Conservation (phyloP, 768 basidiomycete genomes). For the Lyophyllum semitale region DNA sequence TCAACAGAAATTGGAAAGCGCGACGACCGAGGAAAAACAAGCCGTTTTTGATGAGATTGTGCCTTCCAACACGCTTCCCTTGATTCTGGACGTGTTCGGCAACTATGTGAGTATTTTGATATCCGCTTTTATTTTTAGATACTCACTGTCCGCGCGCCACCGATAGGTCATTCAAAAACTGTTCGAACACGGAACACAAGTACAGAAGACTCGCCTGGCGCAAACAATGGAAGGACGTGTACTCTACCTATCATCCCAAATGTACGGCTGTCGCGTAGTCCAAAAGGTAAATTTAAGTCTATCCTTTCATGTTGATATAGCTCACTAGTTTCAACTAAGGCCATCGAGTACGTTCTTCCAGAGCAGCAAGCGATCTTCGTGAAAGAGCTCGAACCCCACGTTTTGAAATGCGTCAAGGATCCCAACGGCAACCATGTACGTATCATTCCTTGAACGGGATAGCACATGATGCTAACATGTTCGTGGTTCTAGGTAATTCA, state of each 20-base stretch:
- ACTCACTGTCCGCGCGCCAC: neutral
- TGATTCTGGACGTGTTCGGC: conserved; percentile 93
- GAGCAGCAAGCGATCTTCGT: conserved; percentile 81
- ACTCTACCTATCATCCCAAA: conserved; percentile 77
- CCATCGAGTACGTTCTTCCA: conserved; percentile 77
- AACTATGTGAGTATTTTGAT: conserved; percentile 72
- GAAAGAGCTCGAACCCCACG: conserved; percentile 74
- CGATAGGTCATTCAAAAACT: conserved; percentile 88
- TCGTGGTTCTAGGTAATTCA: conserved; percentile 66
- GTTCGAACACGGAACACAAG: conserved; percentile 81
- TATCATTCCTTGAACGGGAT: conserved; percentile 9
- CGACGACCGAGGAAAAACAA: conserved; percentile 78
- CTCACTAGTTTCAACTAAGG: conserved; percentile 45
- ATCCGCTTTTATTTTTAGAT: neutral
- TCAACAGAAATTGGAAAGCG: conserved; percentile 80
- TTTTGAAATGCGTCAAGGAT: conserved; percentile 86
- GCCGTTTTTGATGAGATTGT: conserved; percentile 86
- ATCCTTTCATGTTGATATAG: neutral
- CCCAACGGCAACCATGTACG: conserved; percentile 93
- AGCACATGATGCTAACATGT: conserved; percentile 4
- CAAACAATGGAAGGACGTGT: conserved; percentile 78
- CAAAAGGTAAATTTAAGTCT: conserved; percentile 67
- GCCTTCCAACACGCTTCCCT: conserved; percentile 67
- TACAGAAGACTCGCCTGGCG: conserved; percentile 72
- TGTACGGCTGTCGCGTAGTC: conserved; percentile 96